Evolutionary conservation across 108 stramenopile species (phyloP), one percentile per base, ranked within the genome.

Genomic region (Chaetoceros tenuissimus): DNA sequence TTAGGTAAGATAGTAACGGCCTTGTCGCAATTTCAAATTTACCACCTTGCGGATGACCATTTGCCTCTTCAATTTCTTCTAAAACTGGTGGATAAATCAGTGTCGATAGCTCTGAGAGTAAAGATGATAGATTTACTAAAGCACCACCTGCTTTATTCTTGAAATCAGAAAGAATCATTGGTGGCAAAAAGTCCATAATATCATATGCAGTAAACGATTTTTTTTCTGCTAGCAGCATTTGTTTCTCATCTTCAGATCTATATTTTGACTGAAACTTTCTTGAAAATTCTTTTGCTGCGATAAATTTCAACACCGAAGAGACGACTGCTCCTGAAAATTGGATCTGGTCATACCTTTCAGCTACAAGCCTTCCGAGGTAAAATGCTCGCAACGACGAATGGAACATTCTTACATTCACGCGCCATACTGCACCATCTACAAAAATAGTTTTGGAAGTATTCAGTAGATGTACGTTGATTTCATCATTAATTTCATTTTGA

Each of bases 361-460:
- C 57, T 1, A 82, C 82, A 8, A 90, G 68, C 5, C 80, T 61
- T 8, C 85, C 82, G 1, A 90, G 26, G 0, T 63, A 63, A 19
- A 73, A 60, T n/a, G 81, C 76, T 25, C 85, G 82, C 17, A 87
- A 46, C 0, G 72, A 71, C 17, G 81, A 78, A 59, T 89, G 88
- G 69, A 84, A 86, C 82, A 84, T 84, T 21, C 30, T 28, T 27
- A 71, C 62, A 49, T 84, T 86, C 7, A 78, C 81, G 49, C 75
- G 66, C 73, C 81, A 90, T 5, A 85, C 79, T 1, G 83, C 72
- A 19, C 80, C 71, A 13, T 34, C 48, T 23, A 53, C 52, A 46
- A 80, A 48, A 51, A 61, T 59, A 24, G 20, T 64, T 25, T 80
- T 74, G 66, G 74, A 73, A 43, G 31, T n/a, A 1, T 34, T 55